phyloP scores from a whole-genome alignment of 2,329 filamentous ascomycete genomes.

The Emmonsiellopsis sp. region DNA sequence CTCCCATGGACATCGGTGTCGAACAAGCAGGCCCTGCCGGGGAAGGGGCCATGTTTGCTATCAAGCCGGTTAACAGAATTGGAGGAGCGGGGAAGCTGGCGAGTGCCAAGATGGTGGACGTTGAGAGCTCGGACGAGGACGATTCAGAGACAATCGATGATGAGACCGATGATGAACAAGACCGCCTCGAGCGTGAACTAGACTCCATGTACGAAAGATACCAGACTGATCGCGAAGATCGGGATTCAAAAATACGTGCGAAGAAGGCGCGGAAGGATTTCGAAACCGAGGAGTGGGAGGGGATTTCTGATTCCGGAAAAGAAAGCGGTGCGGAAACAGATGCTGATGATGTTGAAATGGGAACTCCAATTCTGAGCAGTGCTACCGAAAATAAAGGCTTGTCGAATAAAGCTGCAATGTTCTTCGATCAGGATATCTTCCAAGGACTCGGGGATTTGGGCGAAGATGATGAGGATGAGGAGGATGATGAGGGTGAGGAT shows the following conservation, averaged over 20 bases:
- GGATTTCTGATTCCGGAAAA: constrained; percentile 60
- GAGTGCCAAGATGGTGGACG: constrained; percentile 66
- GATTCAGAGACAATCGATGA: constrained; percentile 50
- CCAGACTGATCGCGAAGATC: constrained; percentile 65
- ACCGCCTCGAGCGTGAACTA: constrained; percentile 72
- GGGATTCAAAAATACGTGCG: constrained; percentile 78
- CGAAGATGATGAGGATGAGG: constrained; percentile 44
- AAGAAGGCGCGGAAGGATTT: constrained; percentile 78
- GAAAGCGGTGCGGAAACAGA: constrained; percentile 52
- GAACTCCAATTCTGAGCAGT: constrained; percentile 5
- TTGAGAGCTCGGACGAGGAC: constrained; percentile 51
- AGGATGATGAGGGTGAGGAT: constrained; percentile 35
- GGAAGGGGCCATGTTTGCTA: constrained; percentile 73
- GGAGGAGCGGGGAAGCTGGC: constrained; percentile 59
- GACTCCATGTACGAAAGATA: constrained; percentile 83
- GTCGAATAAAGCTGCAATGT: constrained; percentile 76
- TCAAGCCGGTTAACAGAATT: constrained; percentile 72
- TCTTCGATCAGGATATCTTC: constrained; percentile 95
- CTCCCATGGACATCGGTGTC: constrained; percentile 90
- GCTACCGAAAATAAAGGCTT: constrained; percentile 42
- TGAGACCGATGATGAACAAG: constrained; percentile 64
- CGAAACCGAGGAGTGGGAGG: constrained; percentile 85
- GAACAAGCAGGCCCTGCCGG: constrained; percentile 73
- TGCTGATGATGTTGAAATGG: constrained; percentile 38
- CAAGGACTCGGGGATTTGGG: constrained; percentile 64